Evolutionary conservation across 1,284 basidiomycete species (phyloP).

Genomic region (Malassezia arunalokei): DNA sequence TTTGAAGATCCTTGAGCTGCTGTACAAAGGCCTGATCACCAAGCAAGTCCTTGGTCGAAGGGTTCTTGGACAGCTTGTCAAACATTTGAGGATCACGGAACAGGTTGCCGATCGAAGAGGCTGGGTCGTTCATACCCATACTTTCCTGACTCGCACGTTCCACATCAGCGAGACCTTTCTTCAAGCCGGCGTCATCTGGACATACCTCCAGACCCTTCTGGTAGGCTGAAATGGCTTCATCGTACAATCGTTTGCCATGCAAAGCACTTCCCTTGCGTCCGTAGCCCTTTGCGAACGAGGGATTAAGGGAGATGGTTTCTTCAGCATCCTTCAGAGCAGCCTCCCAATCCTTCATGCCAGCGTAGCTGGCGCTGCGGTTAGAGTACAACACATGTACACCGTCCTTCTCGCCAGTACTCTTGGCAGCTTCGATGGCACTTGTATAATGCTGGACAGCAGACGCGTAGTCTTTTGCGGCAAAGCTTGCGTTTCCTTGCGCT

Average conservation of each 20-base stretch:
- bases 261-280: slow-evolving; percentile 87
- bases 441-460: slow-evolving; percentile 38
- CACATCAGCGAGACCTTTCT: slow-evolving; percentile 62
- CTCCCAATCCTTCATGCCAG: slow-evolving; percentile 66
- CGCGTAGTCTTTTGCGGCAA: slow-evolving; percentile 42
- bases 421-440: slow-evolving; percentile 35
- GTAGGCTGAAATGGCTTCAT: slow-evolving; percentile 71
- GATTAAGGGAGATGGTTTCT: slow-evolving; percentile 60
- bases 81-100: slow-evolving; percentile 75
- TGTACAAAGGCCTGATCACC: slow-evolving; percentile 58
- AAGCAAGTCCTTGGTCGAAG: slow-evolving; percentile 70
- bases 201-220: slow-evolving; percentile 69
- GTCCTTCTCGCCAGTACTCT: slow-evolving; percentile 33
- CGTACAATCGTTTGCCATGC: slow-evolving; percentile 66
- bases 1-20: slow-evolving; percentile 46
- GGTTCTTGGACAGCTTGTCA: slow-evolving; percentile 70
- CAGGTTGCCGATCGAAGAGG: slow-evolving; percentile 60
- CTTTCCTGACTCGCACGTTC: slow-evolving; percentile 21
- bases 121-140: slow-evolving; percentile 47
- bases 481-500: slow-evolving; percentile 44
- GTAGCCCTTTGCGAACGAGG: slow-evolving; percentile 80
- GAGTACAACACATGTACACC: slow-evolving; percentile 71
- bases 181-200: slow-evolving; percentile 61
- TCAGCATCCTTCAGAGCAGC: slow-evolving; percentile 79
- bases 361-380: slow-evolving; percentile 79